Evolutionary conservation across 148 eudicot genomes (phyloP), one percentile per base, ranked within the genome.

Genomic region (Cornus controversa): DNA sequence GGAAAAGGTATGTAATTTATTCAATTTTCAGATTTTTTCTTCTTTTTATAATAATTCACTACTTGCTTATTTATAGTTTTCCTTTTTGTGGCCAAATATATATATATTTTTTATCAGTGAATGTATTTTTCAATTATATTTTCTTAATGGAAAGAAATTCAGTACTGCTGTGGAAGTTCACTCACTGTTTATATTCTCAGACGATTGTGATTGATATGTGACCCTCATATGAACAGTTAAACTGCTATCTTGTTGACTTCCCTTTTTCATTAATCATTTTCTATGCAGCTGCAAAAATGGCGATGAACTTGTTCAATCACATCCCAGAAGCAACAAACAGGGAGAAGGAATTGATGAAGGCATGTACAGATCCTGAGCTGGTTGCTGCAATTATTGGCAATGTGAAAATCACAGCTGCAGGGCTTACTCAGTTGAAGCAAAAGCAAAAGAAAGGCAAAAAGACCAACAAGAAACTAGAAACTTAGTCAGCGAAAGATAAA

Each of bases 301-400:
- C 97, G 20, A 93, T 93, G 94, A 93, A 89, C 84, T 84, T 96
- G 85, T 96, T 96, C 71, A 78, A 86, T 83, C 94, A 91, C 87
- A 88, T 91, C 90, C 85, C 97, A 0, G 94, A 93, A 57, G 88
- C 98, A 54, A 81, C 85, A 66, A 81, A 14, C 72, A 82, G 99
- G 71, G 99, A 96, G 82, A 96, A 96, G 89, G 99, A 96, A 83
- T 79, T 93, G 77, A 96, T 96, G 98, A 96, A 96, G 85, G 99
- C 98, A 9, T 93, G 99, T 76, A 93, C 97, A 36, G 98, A 96
- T 84, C 94, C 99, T 18, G 99, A 96, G 80, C 85, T 96, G 57
- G 92, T 91, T 25, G 94, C 99, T 75, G 99, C 98, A 10, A 93
- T 96, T 70, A 73, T 93, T 15, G 97, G 99, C 53, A 96, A 96